phyloP scores from a whole-genome alignment of 106 monocot species.

The Posidonia australis region DNA sequence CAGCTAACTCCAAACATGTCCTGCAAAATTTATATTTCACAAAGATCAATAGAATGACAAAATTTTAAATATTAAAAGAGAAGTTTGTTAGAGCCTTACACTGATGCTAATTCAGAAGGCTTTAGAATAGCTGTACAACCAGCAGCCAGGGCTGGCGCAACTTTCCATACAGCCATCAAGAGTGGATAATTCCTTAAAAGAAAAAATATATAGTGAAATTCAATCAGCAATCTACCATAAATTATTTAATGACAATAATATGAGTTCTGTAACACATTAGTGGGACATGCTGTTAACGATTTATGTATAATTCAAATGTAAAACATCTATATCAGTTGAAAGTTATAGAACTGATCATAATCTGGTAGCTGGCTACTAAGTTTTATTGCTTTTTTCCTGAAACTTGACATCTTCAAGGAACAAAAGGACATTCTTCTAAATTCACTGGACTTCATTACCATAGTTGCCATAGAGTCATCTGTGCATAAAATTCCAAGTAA shows the following conservation, averaged over 20 bases:
- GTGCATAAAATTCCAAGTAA: too few species aligned
- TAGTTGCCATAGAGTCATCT: too few species aligned
- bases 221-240: background rate
- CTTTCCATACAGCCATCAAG: slow-evolving; percentile 97
- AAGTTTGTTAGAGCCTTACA: slow-evolving; percentile 36
- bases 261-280: too few species aligned
- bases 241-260: too few species aligned
- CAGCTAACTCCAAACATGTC: slow-evolving; percentile 90
- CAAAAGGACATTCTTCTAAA: too few species aligned
- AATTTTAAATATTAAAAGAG: background rate
- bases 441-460: too few species aligned
- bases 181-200: slow-evolving; percentile 89
- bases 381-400: too few species aligned
- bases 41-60: background rate
- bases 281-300: too few species aligned
- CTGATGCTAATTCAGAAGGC: slow-evolving; percentile 87
- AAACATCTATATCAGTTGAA: too few species aligned
- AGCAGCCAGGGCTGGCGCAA: slow-evolving; percentile 97
- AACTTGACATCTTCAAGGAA: too few species aligned
- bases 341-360: background rate
- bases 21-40: slow-evolving; percentile 21
- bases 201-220: background rate
- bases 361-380: too few species aligned
- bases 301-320: too few species aligned
- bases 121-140: slow-evolving; percentile 93